These are phyloP conservation scores for Diaporthe nobilis DNA, from an alignment of 2,329 filamentous ascomycete genomes.

Conservation along the genomic window DNA sequence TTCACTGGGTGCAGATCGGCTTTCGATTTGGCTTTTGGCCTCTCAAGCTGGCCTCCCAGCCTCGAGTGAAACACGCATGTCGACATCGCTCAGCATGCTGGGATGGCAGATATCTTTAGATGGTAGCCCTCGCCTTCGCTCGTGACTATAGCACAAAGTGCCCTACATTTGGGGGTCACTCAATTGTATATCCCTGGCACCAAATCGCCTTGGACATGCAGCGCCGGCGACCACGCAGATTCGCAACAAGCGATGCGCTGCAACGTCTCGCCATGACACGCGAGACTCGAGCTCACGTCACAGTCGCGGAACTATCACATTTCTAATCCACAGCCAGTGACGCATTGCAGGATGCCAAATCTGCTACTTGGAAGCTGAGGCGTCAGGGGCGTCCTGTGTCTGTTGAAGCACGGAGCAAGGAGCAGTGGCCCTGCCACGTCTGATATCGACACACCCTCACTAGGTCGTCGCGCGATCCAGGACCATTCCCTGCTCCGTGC, in stretches of 20 bases:
- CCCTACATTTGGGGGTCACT: neutral
- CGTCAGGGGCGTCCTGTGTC: neutral
- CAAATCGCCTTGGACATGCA: neutral
- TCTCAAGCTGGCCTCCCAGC: neutral
- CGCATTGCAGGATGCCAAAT: neutral
- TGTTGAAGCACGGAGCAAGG: no score
- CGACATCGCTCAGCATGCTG: neutral
- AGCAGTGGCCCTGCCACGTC: neutral
- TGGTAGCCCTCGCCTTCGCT: neutral
- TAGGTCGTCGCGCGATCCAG: neutral
- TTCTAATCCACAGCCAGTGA: neutral
- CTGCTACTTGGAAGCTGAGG: no score
- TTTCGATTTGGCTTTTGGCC: neutral
- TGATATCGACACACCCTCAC: constrained; percentile 10
- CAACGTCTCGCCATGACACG: neutral
- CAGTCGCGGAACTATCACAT: neutral
- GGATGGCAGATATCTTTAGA: neutral
- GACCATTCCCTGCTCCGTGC: constrained; percentile 9
- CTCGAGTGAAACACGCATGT: neutral
- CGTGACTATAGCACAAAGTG: neutral
- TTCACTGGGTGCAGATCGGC: neutral
- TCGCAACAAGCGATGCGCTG: neutral
- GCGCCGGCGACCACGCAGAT: neutral
- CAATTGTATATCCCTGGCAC: neutral
- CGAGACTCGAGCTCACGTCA: neutral